These are phyloP conservation scores for Beauveria rudraprayagi DNA, from an alignment of 2,329 filamentous ascomycete species.

Conservation along the genomic window DNA sequence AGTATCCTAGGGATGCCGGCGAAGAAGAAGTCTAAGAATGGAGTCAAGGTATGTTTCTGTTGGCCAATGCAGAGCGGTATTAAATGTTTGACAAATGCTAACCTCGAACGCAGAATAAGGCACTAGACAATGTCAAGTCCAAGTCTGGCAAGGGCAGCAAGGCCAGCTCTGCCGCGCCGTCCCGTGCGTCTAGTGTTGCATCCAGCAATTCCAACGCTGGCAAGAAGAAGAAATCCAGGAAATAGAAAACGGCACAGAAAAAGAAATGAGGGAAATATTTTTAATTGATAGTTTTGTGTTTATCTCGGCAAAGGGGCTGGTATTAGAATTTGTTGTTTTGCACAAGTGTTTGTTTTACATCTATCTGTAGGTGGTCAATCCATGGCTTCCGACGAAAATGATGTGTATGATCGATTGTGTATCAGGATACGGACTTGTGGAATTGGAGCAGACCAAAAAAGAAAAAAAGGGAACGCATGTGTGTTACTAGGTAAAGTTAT, in stretches of 20 bases:
- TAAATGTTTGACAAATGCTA: not conserved
- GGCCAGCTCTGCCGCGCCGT: conserved; percentile 66
- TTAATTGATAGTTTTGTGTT: not conserved
- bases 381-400: not conserved
- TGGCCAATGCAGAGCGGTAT: not conserved
- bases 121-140: conserved; percentile 80
- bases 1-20: conserved; percentile 74
- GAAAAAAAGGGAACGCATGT: not conserved
- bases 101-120: conserved; percentile 64
- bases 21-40: conserved; percentile 91
- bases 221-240: conserved; percentile 12
- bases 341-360: not conserved
- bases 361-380: not conserved
- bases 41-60: conserved; percentile 62
- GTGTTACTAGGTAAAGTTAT: not conserved
- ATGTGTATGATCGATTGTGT: not conserved
- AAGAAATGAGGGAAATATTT: not conserved
- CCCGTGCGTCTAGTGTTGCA: conserved; percentile 79
- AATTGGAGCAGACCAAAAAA: not conserved
- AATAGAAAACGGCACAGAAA: not conserved
- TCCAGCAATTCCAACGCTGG: conserved; percentile 52
- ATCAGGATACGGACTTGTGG: not conserved
- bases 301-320: not conserved
- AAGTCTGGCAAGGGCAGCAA: conserved; percentile 66
- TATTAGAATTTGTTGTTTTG: not conserved